Evolutionary conservation across 306 rosid species (phyloP), one percentile per base, ranked within the genome.

Genomic region (Inga leiocalycina): DNA sequence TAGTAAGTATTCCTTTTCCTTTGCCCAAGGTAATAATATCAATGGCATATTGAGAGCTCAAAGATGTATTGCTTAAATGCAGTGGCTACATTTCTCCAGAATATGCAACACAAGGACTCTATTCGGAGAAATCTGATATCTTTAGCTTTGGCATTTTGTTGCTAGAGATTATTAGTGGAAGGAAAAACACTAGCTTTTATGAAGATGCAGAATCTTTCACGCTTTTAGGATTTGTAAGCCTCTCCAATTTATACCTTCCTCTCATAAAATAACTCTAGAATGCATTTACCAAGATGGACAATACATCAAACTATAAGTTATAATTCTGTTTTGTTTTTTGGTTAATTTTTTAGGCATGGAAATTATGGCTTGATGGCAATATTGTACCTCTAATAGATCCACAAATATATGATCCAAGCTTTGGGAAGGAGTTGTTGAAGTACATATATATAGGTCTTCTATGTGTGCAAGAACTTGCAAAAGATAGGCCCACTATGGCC

Each of bases 71-170:
- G n/a, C n/a, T n/a, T n/a, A n/a, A n/a, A n/a, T n/a, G n/a, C n/a
- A n/a, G n/a, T n/a, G n/a, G n/a, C n/a, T n/a, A n/a, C n/a, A n/a
- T n/a, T n/a, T n/a, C n/a, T n/a, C n/a, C n/a, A n/a, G n/a, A n/a
- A n/a, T n/a, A n/a, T n/a, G 15, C 15, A 11, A 14, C 17, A 48
- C 17, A 13, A 77, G 69, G 83, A 1, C 5, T 72, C 0, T 82
- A 72, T 81, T 85, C 80, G 0, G 70, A 85, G 52, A 85, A 82
- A 79, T 88, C 85, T 2, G 75, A 79, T 59, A 64, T 87, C 2
- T 87, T 74, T 10, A 71, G 79, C 35, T 71, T 77, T 22, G 75
- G 82, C 0, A 56, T 83, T 62, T 70, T 78, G 35, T 4, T 78
- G 0, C 32, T 78, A 43, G 75, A 83, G 27, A 72, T 71, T 22